These are phyloP conservation scores for Spatholobus suberectus DNA, from an alignment of 306 rosid genomes.

Conservation along the genomic window DNA sequence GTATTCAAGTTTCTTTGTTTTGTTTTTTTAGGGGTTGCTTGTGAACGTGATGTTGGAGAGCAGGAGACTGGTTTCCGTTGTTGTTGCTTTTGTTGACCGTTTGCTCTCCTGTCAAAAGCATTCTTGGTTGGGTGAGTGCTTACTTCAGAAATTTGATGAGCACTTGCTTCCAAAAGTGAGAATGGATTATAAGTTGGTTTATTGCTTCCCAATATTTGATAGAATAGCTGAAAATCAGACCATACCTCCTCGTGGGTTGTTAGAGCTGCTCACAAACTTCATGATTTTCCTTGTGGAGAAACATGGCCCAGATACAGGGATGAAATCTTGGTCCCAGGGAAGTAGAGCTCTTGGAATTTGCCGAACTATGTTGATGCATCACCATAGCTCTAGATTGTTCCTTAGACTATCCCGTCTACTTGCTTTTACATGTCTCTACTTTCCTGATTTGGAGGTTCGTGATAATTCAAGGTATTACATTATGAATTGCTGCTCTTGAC, in stretches of 20 bases:
- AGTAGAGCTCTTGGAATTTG: constrained; percentile 92
- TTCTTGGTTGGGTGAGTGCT: constrained; percentile 82
- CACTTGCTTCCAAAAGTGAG: constrained; percentile 82
- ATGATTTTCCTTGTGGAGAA: constrained; percentile 85
- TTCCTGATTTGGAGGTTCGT: constrained; percentile 96
- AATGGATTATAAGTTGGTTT: constrained; percentile 75
- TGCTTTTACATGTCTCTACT: constrained; percentile 81
- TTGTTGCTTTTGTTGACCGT: constrained; percentile 82
- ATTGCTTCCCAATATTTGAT: constrained; percentile 82
- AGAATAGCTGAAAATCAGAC: constrained; percentile 84
- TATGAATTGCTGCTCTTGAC: constrained; percentile 6
- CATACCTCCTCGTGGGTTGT: constrained; percentile 79
- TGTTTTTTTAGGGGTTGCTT: constrained; percentile 72
- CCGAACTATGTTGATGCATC: constrained; percentile 89
- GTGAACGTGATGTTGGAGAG: constrained; percentile 78
- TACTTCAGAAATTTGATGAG: constrained; percentile 91
- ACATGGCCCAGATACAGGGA: constrained; percentile 79
- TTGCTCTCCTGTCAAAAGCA: constrained; percentile 86
- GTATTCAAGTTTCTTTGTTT: constrained; percentile 21
- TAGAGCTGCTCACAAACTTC: constrained; percentile 78
- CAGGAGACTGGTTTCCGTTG: constrained; percentile 80
- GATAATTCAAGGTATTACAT: constrained; percentile 86
- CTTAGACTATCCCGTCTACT: constrained; percentile 79
- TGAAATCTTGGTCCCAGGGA: constrained; percentile 95
- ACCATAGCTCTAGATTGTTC: constrained; percentile 88